phyloP scores from a whole-genome alignment of 345 rosid species.

The Melaleuca alternifolia region DNA sequence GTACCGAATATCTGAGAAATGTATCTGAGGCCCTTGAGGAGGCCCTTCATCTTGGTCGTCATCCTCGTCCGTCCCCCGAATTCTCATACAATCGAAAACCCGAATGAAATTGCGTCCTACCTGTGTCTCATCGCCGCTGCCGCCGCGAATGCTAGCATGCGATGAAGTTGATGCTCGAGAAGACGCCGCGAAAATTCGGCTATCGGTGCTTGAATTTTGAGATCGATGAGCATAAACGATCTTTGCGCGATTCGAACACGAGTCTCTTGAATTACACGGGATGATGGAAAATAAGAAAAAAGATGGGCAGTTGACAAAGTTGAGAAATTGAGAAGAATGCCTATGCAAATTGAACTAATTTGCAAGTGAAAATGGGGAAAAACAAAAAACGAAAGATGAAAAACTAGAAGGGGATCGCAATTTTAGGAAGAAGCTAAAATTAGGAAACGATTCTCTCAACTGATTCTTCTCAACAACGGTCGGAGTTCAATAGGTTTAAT shows the following conservation, averaged over 20 bases:
- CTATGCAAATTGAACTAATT: neutral
- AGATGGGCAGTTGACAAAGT: neutral
- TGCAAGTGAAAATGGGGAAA: neutral
- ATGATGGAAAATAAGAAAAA: neutral
- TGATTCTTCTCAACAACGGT: neutral
- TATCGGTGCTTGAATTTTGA: neutral
- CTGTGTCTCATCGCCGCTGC: neutral
- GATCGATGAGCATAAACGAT: neutral
- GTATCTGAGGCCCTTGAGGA: constrained; percentile 9
- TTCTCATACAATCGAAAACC: neutral
- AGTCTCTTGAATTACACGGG: neutral
- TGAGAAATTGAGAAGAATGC: neutral
- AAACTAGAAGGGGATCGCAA: constrained; percentile 15
- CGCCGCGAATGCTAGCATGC: neutral
- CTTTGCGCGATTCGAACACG: neutral
- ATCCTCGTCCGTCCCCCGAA: neutral
- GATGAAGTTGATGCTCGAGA: neutral
- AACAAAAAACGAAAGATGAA: neutral
- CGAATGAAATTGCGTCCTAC: neutral
- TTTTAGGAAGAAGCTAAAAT: constrained; percentile 9
- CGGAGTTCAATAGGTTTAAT: neutral
- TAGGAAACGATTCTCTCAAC: neutral
- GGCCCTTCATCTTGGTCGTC: constrained; percentile 12
- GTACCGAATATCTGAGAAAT: constrained; percentile 10
- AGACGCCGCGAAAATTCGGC: neutral